Base-by-base conservation (phyloP, 345 rosid genomes). In the Diplotaxis tenuifolia region DNA sequence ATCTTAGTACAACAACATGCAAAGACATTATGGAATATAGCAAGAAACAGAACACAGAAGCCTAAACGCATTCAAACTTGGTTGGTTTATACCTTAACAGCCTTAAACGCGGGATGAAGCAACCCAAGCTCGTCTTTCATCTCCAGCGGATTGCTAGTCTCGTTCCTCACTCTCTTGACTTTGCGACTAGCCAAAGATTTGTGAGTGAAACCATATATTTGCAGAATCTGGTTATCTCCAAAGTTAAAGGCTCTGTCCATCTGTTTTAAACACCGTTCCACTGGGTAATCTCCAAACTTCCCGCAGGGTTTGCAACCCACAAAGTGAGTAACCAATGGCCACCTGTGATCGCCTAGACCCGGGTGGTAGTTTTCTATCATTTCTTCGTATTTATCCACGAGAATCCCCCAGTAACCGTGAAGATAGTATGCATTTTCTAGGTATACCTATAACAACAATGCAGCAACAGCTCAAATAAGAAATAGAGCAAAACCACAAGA, bases 271-370 rank as follows among this genome's bases (percentile, higher is more conserved):
- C 96, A 90, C 70, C 86, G 79, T 76, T 90, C 88, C 16, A 88
- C 89, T 0, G 91, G 82, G 69, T 85, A 84, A 79, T 86, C 88
- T 5, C 88, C 86, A 16, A 87, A 81, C 60, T 86, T 87, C 29
- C 87, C 91, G 36, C 96, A 89, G 0, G 90, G 96, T 78, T 89
- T 87, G 84, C 96, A 89, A 58, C 96, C 96, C 78, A 88, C 91
- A 65, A 89, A 89, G 80, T 89, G 93, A 74, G 96, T 89, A 16
- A 89, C 96, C 66, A 89, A 81, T 9, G 96, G 96, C 96, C 93
- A 90, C 6, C 96, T 78, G 42, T 83, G 87, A 69, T 88, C 96
- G 7, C 93, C 93, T 25, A 86, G 70, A 20, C 89, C 93, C 0
- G 89, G 88, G 22, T 75, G 91, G 64, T 88, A 84, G 47, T 88